Conservation (phyloP, 73 alveolate species). For the Stentor coeruleus region DNA sequence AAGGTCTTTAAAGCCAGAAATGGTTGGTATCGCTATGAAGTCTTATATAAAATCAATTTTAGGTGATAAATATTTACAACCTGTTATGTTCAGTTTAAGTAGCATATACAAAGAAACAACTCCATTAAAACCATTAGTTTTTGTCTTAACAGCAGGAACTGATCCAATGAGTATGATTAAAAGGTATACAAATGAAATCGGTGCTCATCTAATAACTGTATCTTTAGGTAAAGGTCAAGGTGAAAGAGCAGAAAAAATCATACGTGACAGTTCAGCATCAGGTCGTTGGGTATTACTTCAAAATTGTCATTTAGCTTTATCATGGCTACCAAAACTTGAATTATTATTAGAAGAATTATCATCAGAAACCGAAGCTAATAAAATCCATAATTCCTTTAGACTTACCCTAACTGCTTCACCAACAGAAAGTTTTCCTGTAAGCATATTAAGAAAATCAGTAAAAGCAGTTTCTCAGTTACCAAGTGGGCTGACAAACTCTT, state of each 20-base stretch:
- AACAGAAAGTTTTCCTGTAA: constrained; percentile 69
- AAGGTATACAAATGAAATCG: constrained; percentile 79
- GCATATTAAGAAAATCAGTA: constrained; percentile 65
- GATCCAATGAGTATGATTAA: constrained; percentile 80
- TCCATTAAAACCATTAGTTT: constrained; percentile 63
- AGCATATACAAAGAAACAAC: constrained; percentile 64
- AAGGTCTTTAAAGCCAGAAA: constrained; percentile 74
- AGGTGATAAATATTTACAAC: constrained; percentile 74
- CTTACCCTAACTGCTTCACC: constrained; percentile 77
- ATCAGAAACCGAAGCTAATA: constrained; percentile 62
- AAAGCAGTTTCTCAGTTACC: constrained; percentile 89
- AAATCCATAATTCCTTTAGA: constrained; percentile 73
- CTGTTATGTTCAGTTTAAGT: constrained; percentile 63
- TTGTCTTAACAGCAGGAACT: constrained; percentile 79
- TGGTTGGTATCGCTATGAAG: constrained; percentile 51
- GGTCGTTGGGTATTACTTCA: constrained; percentile 99
- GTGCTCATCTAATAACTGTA: constrained; percentile 70
- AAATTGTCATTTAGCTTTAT: constrained; percentile 98
- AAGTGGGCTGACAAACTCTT: constrained; percentile 74
- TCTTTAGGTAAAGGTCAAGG: constrained; percentile 96
- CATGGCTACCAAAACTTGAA: constrained; percentile 97
- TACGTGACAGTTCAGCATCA: constrained; percentile 65
- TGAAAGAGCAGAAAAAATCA: constrained; percentile 86
- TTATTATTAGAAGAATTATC: constrained; percentile 69
- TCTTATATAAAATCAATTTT: constrained; percentile 55